Evolutionary conservation across 352 stramenopile genomes (phyloP).

Genomic region (Phytophthora sansomeana): DNA sequence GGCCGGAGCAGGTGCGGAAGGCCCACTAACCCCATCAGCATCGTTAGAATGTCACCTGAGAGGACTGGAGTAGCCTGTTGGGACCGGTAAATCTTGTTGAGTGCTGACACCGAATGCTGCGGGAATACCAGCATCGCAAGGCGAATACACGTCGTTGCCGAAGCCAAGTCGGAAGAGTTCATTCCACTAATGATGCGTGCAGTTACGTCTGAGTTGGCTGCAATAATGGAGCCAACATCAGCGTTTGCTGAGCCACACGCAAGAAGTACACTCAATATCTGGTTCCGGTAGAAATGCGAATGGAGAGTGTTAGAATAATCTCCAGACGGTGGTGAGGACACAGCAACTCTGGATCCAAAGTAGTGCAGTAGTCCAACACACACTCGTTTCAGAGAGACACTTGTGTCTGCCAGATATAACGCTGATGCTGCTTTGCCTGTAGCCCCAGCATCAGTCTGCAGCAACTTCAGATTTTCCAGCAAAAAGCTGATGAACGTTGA

Average conservation of each 20-base stretch:
- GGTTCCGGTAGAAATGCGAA: slow-evolving; percentile 77
- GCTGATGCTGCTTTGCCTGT: neutral
- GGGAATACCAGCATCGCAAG: slow-evolving; percentile 88
- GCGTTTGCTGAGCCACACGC: slow-evolving; percentile 70
- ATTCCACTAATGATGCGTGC: slow-evolving; percentile 74
- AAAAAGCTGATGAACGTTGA: slow-evolving; percentile 63
- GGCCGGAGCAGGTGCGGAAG: slow-evolving; percentile 69
- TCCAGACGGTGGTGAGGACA: slow-evolving; percentile 9
- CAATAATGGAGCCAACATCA: slow-evolving; percentile 72
- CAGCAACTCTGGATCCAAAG: slow-evolving; percentile 40
- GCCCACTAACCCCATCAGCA: slow-evolving; percentile 74
- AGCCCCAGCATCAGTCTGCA: slow-evolving; percentile 19
- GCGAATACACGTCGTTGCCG: slow-evolving; percentile 81
- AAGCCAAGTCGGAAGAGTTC: slow-evolving; percentile 64
- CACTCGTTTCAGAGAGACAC: slow-evolving; percentile 62
- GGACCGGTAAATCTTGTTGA: slow-evolving; percentile 73
- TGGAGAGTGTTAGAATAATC: slow-evolving; percentile 38
- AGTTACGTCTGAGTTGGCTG: slow-evolving; percentile 60
- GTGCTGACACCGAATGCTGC: slow-evolving; percentile 71
- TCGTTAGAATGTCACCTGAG: slow-evolving; percentile 53
- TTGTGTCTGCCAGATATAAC: slow-evolving; percentile 30
- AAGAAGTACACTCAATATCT: slow-evolving; percentile 80
- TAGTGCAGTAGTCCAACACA: slow-evolving; percentile 76
- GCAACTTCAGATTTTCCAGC: slow-evolving; percentile 65
- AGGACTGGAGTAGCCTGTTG: slow-evolving; percentile 34